Base-by-base conservation (phyloP, 306 rosid genomes). In the Cucumis sativus region DNA sequence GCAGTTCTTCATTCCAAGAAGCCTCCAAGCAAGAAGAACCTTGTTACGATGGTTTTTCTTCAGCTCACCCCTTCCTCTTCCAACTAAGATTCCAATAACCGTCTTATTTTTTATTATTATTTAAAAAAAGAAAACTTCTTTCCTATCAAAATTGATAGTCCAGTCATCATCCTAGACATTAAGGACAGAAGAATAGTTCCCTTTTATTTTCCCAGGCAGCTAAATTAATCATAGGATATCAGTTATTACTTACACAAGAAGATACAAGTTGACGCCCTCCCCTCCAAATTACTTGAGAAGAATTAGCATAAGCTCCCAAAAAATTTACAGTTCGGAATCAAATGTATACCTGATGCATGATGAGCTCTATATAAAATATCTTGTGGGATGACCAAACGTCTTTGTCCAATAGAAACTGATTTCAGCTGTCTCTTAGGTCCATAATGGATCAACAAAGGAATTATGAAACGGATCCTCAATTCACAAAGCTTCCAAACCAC, bases 401-500 rank as follows among this genome's bases (percentile, higher is more conserved):
- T 47, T 49, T 23, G 59, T 47, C 41, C 41, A 70, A 45, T 41
- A 47, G 18, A 43, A 69, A 69, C 76, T 71, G 76, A 47, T 49
- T 69, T 69, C 75, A 69, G 75, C 75, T 28, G 30, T 28, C 30
- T 28, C 30, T 28, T 28, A 3, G 30, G 3, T 28, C 30, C 30
- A 28, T 28, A 82, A 64, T 43, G 20, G 45, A 66, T 54, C 49
- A 67, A 80, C 69, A 80, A 86, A 61, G 79, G 72, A 40, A 56
- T 81, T 41, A 66, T 63, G 60, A 39, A 66, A 55, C 67, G 61
- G 79, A 85, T 41, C 68, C 75, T 69, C 77, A 37, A 62, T 80
- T 60, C 60, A 80, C 59, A 82, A 66, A 65, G 81, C 72, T 75
- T 70, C 80, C 74, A 25, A 63, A 57, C 79, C 73, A 82, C 79